Evolutionary conservation across 1,139 yeast genomes (phyloP), one percentile per base, ranked within the genome.

Genomic region (Hemisphaericaspora lyxosophila): DNA sequence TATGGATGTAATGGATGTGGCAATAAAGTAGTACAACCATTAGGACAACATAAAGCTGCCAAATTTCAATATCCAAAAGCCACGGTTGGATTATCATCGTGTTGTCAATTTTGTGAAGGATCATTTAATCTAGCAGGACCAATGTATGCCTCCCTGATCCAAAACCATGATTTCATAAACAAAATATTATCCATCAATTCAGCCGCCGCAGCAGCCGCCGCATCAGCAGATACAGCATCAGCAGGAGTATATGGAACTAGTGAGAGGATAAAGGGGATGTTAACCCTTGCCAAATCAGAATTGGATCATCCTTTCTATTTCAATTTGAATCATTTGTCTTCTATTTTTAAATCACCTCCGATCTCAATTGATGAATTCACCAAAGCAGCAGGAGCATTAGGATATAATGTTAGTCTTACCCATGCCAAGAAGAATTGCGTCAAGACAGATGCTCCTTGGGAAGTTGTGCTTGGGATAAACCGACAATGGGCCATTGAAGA

Each of bases 1-100:
- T 86, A 83, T 58, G 83, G 84, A 51, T 94, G 99, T 61, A 78
- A 85, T 13, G 96, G 96, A 9, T 94, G 98, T 65, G 85, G 89
- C 2, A 64, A 94, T 13, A 73, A 75, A 40, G 70, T 78, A 35
- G 70, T 74, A 35, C 97, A 92, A 59, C 81, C 79, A 1, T 64
- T 92, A 45, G 98, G 97, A 0, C 72, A 73, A 27, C 55, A 53
- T 28, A 59, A 64, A 44, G 50, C 50, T 24, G 47, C 46, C 28
- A 68, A 68, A 47, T 65, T 50, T 46, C 69, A 60, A 41, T 64
- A 67, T 29, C 74, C 77, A 6, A 62, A 58, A 31, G 62, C 32
- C 50, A 61, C 45, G 2, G 79, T 82, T 0, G 70, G 78, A 3
- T 71, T 77, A 3, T 73, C 77, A 5, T 60, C 71, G 4, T 59